These are phyloP conservation scores for Dipteronia dyeriana DNA, from an alignment of 345 rosid species.

Conservation along the genomic window DNA sequence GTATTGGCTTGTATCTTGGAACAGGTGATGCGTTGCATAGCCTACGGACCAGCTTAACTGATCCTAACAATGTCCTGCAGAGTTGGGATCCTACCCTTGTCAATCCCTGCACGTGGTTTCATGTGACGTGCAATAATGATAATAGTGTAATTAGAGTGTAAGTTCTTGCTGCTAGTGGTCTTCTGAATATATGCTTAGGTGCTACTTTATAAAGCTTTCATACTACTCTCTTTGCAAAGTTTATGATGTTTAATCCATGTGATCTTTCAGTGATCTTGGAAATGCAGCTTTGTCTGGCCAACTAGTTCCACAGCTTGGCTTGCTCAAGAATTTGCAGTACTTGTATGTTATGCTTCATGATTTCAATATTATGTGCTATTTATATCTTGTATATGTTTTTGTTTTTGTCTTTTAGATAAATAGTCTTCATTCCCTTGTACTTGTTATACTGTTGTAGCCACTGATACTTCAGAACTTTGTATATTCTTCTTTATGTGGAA, in stretches of 20 bases:
- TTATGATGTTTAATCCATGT: slow-evolving; percentile 14
- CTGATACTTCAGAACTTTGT: not conserved
- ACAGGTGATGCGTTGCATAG: slow-evolving; percentile 97
- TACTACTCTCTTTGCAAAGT: slow-evolving; percentile 8
- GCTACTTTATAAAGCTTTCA: not conserved
- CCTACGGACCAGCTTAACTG: slow-evolving; percentile 65
- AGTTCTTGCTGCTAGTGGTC: slow-evolving; percentile 23
- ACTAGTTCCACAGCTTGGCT: slow-evolving; percentile 89
- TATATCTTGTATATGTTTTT: not conserved
- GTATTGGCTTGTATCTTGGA: slow-evolving; percentile 22
- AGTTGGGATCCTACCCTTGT: slow-evolving; percentile 99
- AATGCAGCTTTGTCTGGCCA: slow-evolving; percentile 95
- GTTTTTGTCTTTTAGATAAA: not conserved
- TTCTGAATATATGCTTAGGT: not conserved
- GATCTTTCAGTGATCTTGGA: slow-evolving; percentile 73
- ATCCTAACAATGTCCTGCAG: slow-evolving; percentile 91
- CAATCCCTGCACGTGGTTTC: slow-evolving; percentile 98
- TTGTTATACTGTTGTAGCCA: not conserved
- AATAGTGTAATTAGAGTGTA: slow-evolving; percentile 97
- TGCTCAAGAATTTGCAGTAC: slow-evolving; percentile 92
- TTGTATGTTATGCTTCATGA: slow-evolving; percentile 50
- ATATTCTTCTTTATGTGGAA: not conserved
- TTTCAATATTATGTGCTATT: slow-evolving; percentile 5
- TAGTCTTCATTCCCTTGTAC: not conserved
- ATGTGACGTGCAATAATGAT: slow-evolving; percentile 92